Evolutionary conservation across 495 filamentous ascomycete genomes (phyloP).

Genomic region (Hypoxylon rickii): DNA sequence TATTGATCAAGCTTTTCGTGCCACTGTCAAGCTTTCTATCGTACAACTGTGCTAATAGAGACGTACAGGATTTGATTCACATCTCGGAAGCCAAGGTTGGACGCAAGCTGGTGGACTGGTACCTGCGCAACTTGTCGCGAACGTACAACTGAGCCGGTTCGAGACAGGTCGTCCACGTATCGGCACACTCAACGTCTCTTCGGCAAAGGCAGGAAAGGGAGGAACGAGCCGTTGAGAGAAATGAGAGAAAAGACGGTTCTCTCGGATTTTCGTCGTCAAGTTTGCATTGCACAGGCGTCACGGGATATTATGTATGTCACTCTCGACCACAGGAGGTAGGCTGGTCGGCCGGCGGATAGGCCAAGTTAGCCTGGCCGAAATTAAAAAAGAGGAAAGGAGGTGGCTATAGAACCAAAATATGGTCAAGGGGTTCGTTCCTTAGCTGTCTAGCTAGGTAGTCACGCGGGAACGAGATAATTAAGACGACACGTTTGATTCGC

Average conservation of each 20-base stretch:
- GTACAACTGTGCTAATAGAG: constrained; percentile 34
- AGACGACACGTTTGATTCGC: not conserved
- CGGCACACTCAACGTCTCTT: not conserved
- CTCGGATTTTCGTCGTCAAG: constrained; percentile 14
- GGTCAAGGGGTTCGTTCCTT: too few relatives aligned
- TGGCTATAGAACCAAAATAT: too few relatives aligned
- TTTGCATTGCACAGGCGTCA: constrained; percentile 39
- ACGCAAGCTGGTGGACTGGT: constrained; percentile 96
- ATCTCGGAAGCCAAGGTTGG: constrained; percentile 98
- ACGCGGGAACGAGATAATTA: not conserved
- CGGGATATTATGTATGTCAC: constrained; percentile 28
- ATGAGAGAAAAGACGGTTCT: constrained; percentile 2
- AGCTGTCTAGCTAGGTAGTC: too few relatives aligned
- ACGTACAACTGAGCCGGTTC: constrained; percentile 64
- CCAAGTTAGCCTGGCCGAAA: not conserved
- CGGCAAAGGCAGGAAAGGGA: constrained; percentile 1
- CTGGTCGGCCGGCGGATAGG: not conserved
- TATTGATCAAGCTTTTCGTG: constrained; percentile 11
- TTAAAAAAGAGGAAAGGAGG: not conserved
- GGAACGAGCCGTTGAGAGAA: not conserved
- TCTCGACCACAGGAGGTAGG: constrained; percentile 15
- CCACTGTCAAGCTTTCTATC: constrained; percentile 21
- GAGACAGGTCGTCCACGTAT: not conserved
- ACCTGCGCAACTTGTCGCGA: constrained; percentile 91
- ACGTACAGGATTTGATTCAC: constrained; percentile 81